Base-by-base conservation (phyloP, 345 rosid species). In the Syzygium aromaticum region DNA sequence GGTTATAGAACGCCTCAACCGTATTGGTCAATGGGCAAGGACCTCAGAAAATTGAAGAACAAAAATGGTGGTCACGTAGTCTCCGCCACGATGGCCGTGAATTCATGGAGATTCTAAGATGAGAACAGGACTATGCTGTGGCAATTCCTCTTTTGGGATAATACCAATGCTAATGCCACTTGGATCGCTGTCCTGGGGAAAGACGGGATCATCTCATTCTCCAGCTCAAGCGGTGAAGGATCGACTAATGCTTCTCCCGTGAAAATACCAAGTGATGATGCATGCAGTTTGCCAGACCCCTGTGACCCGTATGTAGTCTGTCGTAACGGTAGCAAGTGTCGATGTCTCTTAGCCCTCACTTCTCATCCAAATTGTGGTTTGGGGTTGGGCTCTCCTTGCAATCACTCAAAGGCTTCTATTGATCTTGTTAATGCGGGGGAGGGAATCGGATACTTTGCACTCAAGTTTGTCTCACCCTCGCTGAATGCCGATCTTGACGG, bases 91-190 rank as follows among this genome's bases (percentile, higher is more conserved):
- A 84, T 95, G 9, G 52, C 86, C 30, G 93, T 86, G 28, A 96
- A 93, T 87, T 95, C 99, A 9, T 98, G 99, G 99, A 91, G 90
- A 63, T 95, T 98, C 89, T 96, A 92, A 87, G 96, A 93, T 86
- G 51, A 86, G 53, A 91, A 88, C 89, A 92, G 89, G 83, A 91
- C 53, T 59, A 85, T 98, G 30, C 83, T 92, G 63, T 94, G 91
- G 93, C 99, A 95, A 54, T 95, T 93, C 89, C 25, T 88, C 27
- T 85, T 92, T 86, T 28, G 92, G 3, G 91, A 64, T 6, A 85
- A 85, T 33, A 77, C 40, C 22, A 91, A 92, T 85, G 90, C 87
- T 25, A 94, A 95, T 88, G 89, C 90, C 33, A 93, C 95, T 83
- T 96, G 97, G 98, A 90, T 93, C 57, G 98, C 95, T 3, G 95